Evolutionary conservation across 2,329 filamentous ascomycete genomes (phyloP).

Genomic region (Diaporthe citriasiana): DNA sequence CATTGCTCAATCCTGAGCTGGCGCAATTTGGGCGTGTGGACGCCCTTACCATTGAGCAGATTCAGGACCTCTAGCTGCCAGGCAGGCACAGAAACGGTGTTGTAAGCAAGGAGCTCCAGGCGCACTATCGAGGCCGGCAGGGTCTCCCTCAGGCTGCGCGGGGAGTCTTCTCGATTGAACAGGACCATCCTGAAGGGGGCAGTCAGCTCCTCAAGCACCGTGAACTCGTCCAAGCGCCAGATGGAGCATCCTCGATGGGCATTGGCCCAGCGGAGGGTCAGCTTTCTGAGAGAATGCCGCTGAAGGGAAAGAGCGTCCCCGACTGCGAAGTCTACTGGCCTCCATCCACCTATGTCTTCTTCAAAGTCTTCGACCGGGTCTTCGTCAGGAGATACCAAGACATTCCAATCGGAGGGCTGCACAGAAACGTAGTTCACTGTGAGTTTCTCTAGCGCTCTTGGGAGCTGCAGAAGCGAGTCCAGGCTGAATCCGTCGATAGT

Average conservation of each 20-base stretch:
- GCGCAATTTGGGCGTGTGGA: not conserved
- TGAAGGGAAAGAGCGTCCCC: not conserved
- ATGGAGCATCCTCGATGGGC: not conserved
- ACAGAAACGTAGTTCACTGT: not conserved
- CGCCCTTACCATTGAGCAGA: not conserved
- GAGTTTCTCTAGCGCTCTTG: not conserved
- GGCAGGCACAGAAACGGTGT: not conserved
- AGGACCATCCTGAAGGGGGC: not conserved
- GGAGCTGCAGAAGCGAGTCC: not conserved
- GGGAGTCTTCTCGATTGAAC: not conserved
- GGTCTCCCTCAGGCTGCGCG: not conserved
- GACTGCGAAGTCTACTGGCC: not conserved
- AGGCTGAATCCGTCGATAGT: not conserved
- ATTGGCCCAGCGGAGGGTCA: not conserved
- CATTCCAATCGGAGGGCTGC: no score
- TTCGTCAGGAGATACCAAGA: not conserved
- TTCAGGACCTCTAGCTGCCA: not conserved
- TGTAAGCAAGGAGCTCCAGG: not conserved
- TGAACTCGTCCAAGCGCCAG: not conserved
- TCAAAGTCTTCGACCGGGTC: no score
- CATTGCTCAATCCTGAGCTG: not conserved
- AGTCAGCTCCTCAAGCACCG: slow-evolving; percentile 6
- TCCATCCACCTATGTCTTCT: not conserved
- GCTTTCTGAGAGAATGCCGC: not conserved
- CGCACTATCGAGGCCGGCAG: not conserved